A percentile compares a stretch with the other conserved stretches of the same genome.
Evolutionary conservation across 2,329 filamentous ascomycete species (phyloP).

Genomic region (Aspergillus sp.): DNA sequence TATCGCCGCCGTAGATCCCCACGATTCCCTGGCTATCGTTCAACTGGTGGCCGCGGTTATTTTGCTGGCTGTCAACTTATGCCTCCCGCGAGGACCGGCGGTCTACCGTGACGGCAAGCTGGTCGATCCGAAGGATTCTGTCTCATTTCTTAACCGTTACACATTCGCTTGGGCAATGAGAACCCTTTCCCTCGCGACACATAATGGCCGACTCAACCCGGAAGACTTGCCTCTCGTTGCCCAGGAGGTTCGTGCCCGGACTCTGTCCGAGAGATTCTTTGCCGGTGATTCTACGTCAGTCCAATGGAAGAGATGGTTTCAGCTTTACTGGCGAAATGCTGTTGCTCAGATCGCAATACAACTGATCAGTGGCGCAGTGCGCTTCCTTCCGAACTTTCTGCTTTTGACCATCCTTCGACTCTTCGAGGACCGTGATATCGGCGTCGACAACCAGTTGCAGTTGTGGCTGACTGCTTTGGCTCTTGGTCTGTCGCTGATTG

Average conservation of each 20-base stretch:
- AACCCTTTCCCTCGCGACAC: conserved; percentile 56
- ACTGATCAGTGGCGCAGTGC: conserved; percentile 54
- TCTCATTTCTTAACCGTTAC: conserved; percentile 59
- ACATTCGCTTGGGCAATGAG: conserved; percentile 63
- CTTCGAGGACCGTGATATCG: conserved; percentile 57
- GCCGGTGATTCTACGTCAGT: conserved; percentile 10
- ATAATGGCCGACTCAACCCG: conserved; percentile 61
- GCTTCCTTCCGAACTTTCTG: conserved; percentile 67
- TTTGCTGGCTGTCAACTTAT: conserved; percentile 31
- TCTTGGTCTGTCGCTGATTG: conserved; percentile 60
- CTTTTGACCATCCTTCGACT: conserved; percentile 65
- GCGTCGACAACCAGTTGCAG: conserved; percentile 50
- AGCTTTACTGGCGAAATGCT: conserved; percentile 58
- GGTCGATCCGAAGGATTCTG: conserved; percentile 63
- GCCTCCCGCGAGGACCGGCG: conserved; percentile 64
- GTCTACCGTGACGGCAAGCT: conserved; percentile 58
- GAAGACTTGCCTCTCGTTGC: conserved; percentile 62
- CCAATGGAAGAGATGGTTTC: conserved; percentile 61
- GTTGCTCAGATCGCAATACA: conserved; percentile 60
- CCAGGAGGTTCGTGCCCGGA: conserved; percentile 53
- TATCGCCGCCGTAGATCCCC: background rate
- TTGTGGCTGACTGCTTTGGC: conserved; percentile 58
- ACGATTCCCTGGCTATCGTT: background rate
- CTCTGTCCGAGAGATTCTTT: conserved; percentile 25
- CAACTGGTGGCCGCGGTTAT: conserved; percentile 1